phyloP scores from a whole-genome alignment of 2,329 filamentous ascomycete genomes.

The Colletotrichum gloeosporioides region DNA sequence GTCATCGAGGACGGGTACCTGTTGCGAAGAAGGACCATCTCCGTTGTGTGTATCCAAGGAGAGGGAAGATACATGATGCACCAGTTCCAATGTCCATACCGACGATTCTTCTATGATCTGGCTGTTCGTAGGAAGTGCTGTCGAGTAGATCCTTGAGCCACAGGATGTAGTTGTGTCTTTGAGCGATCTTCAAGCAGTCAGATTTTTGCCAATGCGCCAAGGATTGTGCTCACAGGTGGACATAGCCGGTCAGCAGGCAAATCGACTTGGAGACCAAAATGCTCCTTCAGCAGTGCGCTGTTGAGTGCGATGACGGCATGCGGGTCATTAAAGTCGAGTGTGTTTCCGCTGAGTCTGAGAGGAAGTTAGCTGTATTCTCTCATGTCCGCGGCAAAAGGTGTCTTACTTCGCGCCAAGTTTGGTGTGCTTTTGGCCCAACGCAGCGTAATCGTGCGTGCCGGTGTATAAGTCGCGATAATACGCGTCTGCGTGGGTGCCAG shows the following conservation, averaged over 20 bases:
- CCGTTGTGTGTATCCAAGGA: slow-evolving; percentile 75
- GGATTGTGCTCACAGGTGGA: slow-evolving; percentile 69
- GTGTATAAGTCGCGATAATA: slow-evolving; percentile 42
- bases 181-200: slow-evolving; percentile 51
- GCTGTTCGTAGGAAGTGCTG: slow-evolving; percentile 61
- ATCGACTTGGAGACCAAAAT: slow-evolving; percentile 76
- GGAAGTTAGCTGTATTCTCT: not conserved
- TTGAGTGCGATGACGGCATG: slow-evolving; percentile 80
- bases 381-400: not conserved
- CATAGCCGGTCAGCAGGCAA: slow-evolving; percentile 83
- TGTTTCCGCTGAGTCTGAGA: slow-evolving; percentile 43
- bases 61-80: slow-evolving; percentile 88
- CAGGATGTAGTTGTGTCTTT: slow-evolving; percentile 85
- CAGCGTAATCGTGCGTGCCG: slow-evolving; percentile 47
- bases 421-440: slow-evolving; percentile 44
- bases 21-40: slow-evolving; percentile 79
- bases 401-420: slow-evolving; percentile 48
- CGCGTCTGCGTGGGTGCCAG: slow-evolving; percentile 13
- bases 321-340: slow-evolving; percentile 83
- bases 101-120: slow-evolving; percentile 52
- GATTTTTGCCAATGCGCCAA: rapidly evolving
- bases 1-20: slow-evolving; percentile 29
- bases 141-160: slow-evolving; percentile 88
- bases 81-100: slow-evolving; percentile 91
- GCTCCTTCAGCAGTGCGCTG: slow-evolving; percentile 74